Percentiles rank a stretch among this genome's conserved stretches.
Conservation (phyloP, 2,329 filamentous ascomycete species). For the Hymenotorrendiella dingleyae region DNA sequence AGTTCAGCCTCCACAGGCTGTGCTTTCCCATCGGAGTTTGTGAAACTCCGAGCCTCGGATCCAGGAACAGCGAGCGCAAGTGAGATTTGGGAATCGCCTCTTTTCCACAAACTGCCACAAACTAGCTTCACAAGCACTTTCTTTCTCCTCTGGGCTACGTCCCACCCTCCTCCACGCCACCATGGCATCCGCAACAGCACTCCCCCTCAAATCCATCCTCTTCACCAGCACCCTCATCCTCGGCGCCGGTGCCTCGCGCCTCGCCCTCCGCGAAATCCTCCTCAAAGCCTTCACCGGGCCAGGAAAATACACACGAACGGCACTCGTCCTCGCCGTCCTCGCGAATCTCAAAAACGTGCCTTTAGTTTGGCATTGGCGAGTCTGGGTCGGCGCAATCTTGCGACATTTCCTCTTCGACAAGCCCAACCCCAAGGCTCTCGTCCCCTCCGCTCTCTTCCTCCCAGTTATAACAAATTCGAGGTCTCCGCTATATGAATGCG, state of each 20-base stretch:
- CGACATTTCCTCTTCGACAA: slow-evolving; percentile 38
- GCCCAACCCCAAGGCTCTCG: slow-evolving; percentile 31
- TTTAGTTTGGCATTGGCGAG: slow-evolving; percentile 50
- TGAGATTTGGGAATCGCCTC: no score
- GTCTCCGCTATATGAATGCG: slow-evolving; percentile 57
- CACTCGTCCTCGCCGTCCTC: slow-evolving; percentile 35
- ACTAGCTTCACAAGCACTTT: no score
- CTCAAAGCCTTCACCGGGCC: slow-evolving; percentile 26
- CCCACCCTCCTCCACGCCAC: neutral
- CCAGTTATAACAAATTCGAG: slow-evolving; percentile 53
- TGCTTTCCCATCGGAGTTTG: no score
- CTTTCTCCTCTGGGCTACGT: no score
- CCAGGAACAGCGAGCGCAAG: no score
- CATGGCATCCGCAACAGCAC: slow-evolving; percentile 29
- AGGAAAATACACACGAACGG: slow-evolving; percentile 27
- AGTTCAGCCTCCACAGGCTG: no score
- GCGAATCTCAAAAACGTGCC: slow-evolving; percentile 54
- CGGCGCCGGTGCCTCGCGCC: slow-evolving; percentile 18
- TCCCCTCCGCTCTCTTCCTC: slow-evolving; percentile 46
- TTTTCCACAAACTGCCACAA: no score
- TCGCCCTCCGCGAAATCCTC: slow-evolving; percentile 19
- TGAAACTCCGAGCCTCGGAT: no score
- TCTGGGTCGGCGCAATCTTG: slow-evolving; percentile 42
- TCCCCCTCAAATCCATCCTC: slow-evolving; percentile 26
- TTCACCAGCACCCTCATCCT: slow-evolving; percentile 19